A percentile compares a stretch with the other conserved stretches of the same genome.
These are phyloP conservation scores for Kodamaea laetipori DNA, from an alignment of 805 yeast species.

Conservation along the genomic window DNA sequence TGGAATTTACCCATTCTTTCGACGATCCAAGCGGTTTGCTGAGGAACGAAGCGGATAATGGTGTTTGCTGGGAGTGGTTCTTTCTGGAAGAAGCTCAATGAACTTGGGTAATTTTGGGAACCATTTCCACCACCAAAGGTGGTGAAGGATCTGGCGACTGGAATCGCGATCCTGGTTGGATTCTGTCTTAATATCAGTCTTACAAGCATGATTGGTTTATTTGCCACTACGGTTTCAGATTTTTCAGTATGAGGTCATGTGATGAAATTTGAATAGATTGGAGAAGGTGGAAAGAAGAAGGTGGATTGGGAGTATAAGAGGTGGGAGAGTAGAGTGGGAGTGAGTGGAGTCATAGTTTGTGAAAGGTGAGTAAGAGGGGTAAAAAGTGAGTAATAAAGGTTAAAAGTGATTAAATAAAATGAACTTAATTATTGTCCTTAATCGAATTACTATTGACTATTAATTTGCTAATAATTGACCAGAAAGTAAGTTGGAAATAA, in stretches of 20 bases:
- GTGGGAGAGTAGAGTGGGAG: too few relatives aligned
- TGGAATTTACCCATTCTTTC: slow-evolving; percentile 89
- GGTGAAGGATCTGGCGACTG: background rate
- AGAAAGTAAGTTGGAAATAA: too few relatives aligned
- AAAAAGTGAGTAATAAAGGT: too few relatives aligned
- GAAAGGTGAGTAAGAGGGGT: too few relatives aligned
- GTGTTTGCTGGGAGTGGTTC: slow-evolving; percentile 75
- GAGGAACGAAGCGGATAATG: slow-evolving; percentile 77
- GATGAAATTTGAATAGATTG: background rate
- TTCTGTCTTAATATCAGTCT: slow-evolving; percentile 4
- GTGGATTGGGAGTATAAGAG: too few relatives aligned
- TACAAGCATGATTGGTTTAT: background rate
- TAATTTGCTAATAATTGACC: too few relatives aligned
- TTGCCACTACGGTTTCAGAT: background rate
- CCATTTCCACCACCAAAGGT: slow-evolving; percentile 11
- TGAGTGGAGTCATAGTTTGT: too few relatives aligned
- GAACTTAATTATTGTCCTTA: too few relatives aligned
- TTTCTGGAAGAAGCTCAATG: slow-evolving; percentile 58
- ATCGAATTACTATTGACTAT: too few relatives aligned
- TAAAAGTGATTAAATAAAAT: too few relatives aligned
- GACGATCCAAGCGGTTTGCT: slow-evolving; percentile 88
- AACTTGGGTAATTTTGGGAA: background rate
- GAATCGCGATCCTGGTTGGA: background rate
- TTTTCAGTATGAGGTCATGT: too few relatives aligned
- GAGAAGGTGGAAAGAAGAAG: background rate